These are phyloP conservation scores for Xylogone sp. DNA, from an alignment of 2,329 filamentous ascomycete species.

Conservation along the genomic window DNA sequence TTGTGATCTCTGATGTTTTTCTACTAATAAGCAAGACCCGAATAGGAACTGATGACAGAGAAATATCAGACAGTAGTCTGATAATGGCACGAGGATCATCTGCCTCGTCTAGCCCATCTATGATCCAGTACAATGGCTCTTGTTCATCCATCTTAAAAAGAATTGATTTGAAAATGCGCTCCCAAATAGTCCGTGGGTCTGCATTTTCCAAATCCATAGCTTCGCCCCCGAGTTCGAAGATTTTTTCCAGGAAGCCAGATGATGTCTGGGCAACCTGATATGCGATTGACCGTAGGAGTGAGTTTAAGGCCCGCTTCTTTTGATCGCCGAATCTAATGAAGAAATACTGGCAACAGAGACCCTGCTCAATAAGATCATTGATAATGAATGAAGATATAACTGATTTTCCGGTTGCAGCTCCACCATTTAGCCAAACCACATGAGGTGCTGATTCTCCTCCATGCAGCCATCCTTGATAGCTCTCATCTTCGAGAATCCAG, in stretches of 20 bases:
- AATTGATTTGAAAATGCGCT: conserved; percentile 10
- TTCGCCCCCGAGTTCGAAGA: neutral
- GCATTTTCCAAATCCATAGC: conserved; percentile 6
- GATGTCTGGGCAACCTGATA: conserved; percentile 22
- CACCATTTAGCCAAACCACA: conserved; percentile 1
- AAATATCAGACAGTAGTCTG: neutral
- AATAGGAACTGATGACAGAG: neutral
- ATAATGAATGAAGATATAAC: conserved; percentile 1
- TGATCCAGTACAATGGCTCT: conserved; percentile 11
- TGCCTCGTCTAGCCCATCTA: conserved; percentile 17
- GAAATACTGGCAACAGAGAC: conserved; percentile 22
- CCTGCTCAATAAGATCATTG: conserved; percentile 1
- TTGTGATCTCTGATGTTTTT: neutral
- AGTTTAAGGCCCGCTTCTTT: conserved; percentile 13
- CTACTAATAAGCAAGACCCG: neutral
- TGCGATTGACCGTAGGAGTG: conserved; percentile 20
- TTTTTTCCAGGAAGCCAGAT: conserved; percentile 8
- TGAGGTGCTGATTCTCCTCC: conserved; percentile 19
- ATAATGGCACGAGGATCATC: conserved; percentile 4
- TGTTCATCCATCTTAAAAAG: conserved; percentile 10
- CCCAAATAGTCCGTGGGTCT: conserved; percentile 10
- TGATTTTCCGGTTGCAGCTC: conserved; percentile 1
- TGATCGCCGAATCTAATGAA: conserved; percentile 25
- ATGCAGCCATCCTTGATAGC: conserved; percentile 18
- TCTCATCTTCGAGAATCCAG: conserved; percentile 5